Conservation (phyloP, 2,329 filamentous ascomycete genomes). For the Paecilomyces fulvus region DNA sequence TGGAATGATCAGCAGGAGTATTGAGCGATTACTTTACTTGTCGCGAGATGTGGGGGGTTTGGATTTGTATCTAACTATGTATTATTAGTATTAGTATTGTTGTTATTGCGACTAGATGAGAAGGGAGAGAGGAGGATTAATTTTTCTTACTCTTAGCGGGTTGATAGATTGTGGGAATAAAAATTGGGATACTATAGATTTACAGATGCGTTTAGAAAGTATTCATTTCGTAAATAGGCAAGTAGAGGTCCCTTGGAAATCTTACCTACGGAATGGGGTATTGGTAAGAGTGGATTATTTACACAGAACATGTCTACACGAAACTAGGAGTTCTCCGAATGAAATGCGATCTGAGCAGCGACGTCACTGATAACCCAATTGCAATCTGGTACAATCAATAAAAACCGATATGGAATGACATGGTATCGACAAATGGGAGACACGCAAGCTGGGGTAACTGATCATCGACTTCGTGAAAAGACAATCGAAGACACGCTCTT, state of each 20-base stretch:
- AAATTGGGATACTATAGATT: too few relatives aligned
- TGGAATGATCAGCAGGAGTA: constrained; percentile 45
- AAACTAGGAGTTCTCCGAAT: neutral
- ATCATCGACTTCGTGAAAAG: neutral
- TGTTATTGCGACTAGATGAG: too few relatives aligned
- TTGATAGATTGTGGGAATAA: too few relatives aligned
- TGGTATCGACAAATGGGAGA: neutral
- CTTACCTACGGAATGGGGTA: neutral
- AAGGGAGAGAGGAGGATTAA: too few relatives aligned
- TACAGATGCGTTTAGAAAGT: too few relatives aligned
- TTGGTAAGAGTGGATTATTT: neutral
- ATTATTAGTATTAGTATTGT: too few relatives aligned
- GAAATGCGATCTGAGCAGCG: neutral
- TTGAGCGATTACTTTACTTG: constrained; percentile 12
- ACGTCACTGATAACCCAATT: neutral
- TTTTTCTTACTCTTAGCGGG: too few relatives aligned
- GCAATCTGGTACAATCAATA: neutral
- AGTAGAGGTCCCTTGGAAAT: neutral
- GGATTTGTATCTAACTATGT: too few relatives aligned
- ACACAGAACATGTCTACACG: neutral
- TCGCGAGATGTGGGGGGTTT: too few relatives aligned
- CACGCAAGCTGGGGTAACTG: neutral
- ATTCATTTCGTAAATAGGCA: neutral
- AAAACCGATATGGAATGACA: neutral
- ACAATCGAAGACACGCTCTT: neutral